A percentile compares a stretch with the other conserved stretches of the same genome.
These are phyloP conservation scores for Trichocladium uniseriatum DNA, from an alignment of 495 filamentous ascomycete genomes.

Conservation along the genomic window DNA sequence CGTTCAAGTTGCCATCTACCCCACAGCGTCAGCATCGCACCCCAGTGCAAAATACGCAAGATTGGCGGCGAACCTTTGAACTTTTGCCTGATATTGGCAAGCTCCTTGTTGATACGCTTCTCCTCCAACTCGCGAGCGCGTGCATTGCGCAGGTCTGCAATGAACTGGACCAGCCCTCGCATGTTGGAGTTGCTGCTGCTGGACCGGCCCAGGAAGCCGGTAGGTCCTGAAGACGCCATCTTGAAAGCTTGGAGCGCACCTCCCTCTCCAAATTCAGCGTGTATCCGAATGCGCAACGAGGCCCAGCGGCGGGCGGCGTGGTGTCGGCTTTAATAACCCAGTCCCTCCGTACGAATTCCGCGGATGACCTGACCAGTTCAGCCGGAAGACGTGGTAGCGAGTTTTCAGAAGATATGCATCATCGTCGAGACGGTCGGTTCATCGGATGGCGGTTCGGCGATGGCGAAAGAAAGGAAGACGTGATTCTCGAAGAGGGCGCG, in stretches of 20 bases:
- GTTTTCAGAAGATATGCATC: neutral
- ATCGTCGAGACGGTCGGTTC: neutral
- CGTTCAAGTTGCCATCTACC: constrained; percentile 76
- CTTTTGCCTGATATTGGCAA: constrained; percentile 91
- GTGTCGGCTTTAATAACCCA: neutral
- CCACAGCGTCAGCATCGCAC: constrained; percentile 8
- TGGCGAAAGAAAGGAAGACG: constrained; percentile 1
- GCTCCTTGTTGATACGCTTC: constrained; percentile 98
- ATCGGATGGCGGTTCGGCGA: neutral
- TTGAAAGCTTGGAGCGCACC: constrained; percentile 8
- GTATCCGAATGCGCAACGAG: neutral
- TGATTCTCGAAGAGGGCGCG: neutral
- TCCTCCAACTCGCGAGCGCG: constrained; percentile 93
- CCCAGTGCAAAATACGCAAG: too few relatives aligned
- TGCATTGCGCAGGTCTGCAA: constrained; percentile 92
- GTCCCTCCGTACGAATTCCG: neutral
- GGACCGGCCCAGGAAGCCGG: constrained; percentile 53
- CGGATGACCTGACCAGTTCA: neutral
- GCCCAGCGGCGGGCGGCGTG: neutral
- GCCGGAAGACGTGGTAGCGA: neutral
- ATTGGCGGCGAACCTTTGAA: constrained; percentile 64
- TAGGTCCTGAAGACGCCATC: constrained; percentile 47
- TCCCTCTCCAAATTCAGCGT: neutral
- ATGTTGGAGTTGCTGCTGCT: constrained; percentile 60
- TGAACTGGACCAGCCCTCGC: constrained; percentile 90